Conservation (phyloP, 1,284 basidiomycete genomes). For the Neolentinus lepideus region DNA sequence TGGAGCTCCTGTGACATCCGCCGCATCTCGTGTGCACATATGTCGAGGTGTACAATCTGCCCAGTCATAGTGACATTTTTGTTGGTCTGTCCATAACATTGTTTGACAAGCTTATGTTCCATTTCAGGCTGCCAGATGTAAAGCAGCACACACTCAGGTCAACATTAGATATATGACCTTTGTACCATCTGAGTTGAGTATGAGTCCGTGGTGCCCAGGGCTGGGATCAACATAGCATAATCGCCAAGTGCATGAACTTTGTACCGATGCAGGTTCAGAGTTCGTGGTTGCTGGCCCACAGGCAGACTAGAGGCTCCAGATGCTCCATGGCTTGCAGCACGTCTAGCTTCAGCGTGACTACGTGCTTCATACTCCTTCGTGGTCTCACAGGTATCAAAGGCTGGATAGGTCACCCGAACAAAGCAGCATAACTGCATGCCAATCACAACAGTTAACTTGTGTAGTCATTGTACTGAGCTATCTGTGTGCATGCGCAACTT, state of each 20-base stretch:
- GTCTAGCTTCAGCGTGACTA: slow-evolving; percentile 3
- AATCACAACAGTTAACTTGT: slow-evolving; percentile 12
- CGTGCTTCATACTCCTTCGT: slow-evolving; percentile 16
- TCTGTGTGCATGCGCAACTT: slow-evolving; percentile 27
- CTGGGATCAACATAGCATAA: slow-evolving; percentile 10
- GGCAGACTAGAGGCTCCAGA: not conserved
- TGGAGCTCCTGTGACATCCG: not conserved
- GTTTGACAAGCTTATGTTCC: not conserved
- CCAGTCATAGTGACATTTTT: slow-evolving; percentile 1
- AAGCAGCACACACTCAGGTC: not conserved
- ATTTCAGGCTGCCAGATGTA: not conserved
- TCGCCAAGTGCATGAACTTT: slow-evolving; percentile 19
- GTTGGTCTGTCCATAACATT: not conserved
- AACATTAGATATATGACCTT: no score
- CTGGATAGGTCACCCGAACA: slow-evolving; percentile 9
- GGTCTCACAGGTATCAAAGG: slow-evolving; percentile 18
- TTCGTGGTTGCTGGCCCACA: not conserved
- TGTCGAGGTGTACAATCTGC: not conserved
- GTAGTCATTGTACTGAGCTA: slow-evolving; percentile 14
- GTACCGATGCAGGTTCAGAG: slow-evolving; percentile 14
- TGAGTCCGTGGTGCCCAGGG: slow-evolving; percentile 15
- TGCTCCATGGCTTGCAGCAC: not conserved
- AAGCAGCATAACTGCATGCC: slow-evolving; percentile 20
- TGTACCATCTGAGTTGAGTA: slow-evolving; percentile 12
- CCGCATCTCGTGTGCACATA: not conserved